Percentiles rank a stretch among this genome's conserved stretches.
These are phyloP conservation scores for Hypericum androsaemum DNA, from an alignment of 345 rosid species.

Conservation along the genomic window DNA sequence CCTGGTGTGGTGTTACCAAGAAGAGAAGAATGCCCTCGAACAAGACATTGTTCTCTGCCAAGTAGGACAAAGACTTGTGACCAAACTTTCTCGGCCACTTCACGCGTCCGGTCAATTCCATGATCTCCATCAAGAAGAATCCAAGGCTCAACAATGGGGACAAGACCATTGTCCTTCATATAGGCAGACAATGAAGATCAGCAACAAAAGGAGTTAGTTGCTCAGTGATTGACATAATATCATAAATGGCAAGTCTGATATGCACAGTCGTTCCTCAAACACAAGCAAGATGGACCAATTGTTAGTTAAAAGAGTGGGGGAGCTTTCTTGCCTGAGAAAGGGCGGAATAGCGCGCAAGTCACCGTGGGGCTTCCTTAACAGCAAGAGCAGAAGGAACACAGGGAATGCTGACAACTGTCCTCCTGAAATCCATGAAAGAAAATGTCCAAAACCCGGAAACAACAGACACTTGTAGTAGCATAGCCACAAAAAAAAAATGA, in stretches of 20 bases:
- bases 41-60: slow-evolving; percentile 82
- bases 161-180: slow-evolving; percentile 84
- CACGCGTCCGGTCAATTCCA: slow-evolving; percentile 82
- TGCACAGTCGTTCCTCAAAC: too few relatives aligned
- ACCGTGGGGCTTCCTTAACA: slow-evolving; percentile 99
- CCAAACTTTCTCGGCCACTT: slow-evolving; percentile 98
- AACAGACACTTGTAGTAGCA: not conserved
- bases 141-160: slow-evolving; percentile 96
- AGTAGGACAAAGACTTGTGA: slow-evolving; percentile 86
- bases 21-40: slow-evolving; percentile 90
- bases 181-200: too few relatives aligned
- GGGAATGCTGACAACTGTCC: slow-evolving; percentile 93
- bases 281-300: not conserved
- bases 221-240: too few relatives aligned
- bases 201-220: too few relatives aligned
- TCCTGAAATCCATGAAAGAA: slow-evolving; percentile 34
- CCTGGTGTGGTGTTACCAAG: slow-evolving; percentile 99
- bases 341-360: slow-evolving; percentile 90
- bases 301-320: not conserved
- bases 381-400: slow-evolving; percentile 97
- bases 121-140: slow-evolving; percentile 97
- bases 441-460: not conserved
- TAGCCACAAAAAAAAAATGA: not conserved
- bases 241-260: not conserved
- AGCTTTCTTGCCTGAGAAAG: slow-evolving; percentile 63